A percentile compares a stretch with the other conserved stretches of the same genome.
Conservation (phyloP, 225 moss, liverwort and hornwort genomes). For the Straminergon stramineum region DNA sequence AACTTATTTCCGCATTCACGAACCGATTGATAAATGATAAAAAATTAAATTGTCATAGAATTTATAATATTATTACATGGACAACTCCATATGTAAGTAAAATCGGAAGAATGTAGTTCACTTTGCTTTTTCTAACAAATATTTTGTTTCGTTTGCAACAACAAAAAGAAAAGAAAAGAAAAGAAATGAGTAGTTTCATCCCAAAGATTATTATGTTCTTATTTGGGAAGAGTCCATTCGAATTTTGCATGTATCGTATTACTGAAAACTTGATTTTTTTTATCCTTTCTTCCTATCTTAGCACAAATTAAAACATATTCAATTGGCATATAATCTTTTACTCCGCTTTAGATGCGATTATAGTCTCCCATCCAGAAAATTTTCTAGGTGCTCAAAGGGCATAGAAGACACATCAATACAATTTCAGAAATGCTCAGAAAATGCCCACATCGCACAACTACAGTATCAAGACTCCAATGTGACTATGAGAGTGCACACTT, state of each 20-base stretch:
- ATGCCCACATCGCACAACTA: neutral
- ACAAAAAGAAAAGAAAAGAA: too few relatives aligned
- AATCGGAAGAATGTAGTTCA: neutral
- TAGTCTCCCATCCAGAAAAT: accelerated
- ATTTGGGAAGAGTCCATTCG: neutral
- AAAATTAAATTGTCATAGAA: neutral
- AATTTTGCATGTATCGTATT: too few relatives aligned
- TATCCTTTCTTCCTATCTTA: accelerated
- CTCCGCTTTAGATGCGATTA: too few relatives aligned
- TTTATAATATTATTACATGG: neutral
- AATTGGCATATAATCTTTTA: neutral
- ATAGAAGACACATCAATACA: neutral
- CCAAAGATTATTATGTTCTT: too few relatives aligned
- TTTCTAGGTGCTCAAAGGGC: neutral
- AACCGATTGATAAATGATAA: neutral
- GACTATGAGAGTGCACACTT: neutral
- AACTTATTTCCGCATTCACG: too few relatives aligned
- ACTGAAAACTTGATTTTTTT: neutral
- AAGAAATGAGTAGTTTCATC: neutral
- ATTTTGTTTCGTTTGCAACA: neutral
- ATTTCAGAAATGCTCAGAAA: neutral
- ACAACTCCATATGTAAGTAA: neutral
- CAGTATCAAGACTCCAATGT: neutral
- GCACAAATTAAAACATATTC: neutral
- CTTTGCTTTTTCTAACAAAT: neutral